Evolutionary conservation across 371 early-diverging fungal genomes (phyloP).

Genomic region (Lichtheimia corymbifera): DNA sequence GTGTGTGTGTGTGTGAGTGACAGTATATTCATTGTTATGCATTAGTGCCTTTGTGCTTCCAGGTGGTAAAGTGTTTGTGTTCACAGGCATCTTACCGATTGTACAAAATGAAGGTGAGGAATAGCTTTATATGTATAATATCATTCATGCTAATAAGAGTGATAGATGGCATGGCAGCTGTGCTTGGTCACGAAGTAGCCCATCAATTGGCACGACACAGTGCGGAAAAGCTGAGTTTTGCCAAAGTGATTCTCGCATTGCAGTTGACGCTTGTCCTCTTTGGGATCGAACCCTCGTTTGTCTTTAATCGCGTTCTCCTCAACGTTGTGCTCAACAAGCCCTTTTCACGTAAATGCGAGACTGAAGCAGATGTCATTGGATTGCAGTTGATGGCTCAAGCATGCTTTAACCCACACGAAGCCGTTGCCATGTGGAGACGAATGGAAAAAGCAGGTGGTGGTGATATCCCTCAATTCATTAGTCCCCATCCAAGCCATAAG

Average conservation of each 20-base stretch:
- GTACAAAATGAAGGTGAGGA: conserved; percentile 67
- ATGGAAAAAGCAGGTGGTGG: conserved; percentile 42
- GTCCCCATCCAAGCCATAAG: conserved; percentile 85
- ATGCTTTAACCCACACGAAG: conserved; percentile 87
- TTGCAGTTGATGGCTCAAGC: conserved; percentile 88
- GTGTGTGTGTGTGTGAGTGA: too few species aligned
- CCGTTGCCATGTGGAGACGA: conserved; percentile 65
- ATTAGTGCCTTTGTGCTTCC: conserved; percentile 89
- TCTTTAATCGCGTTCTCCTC: conserved; percentile 53
- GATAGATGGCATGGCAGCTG: conserved; percentile 87
- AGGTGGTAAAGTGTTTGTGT: conserved; percentile 92
- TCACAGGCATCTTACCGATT: conserved; percentile 82
- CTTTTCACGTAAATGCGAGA: conserved; percentile 87
- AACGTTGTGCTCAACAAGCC: conserved; percentile 74
- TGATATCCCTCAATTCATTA: conserved; percentile 66
- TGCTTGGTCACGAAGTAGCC: conserved; percentile 88
- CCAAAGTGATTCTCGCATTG: conserved; percentile 61
- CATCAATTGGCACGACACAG: conserved; percentile 86
- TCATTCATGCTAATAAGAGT: neutral
- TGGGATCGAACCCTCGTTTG: conserved; percentile 50
- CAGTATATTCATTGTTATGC: neutral
- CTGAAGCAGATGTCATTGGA: conserved; percentile 92
- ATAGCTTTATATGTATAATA: neutral
- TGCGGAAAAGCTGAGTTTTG: conserved; percentile 78
- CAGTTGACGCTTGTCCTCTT: conserved; percentile 44